Conservation (phyloP, 441 rosid genomes). For the Euphorbia celastroides region DNA sequence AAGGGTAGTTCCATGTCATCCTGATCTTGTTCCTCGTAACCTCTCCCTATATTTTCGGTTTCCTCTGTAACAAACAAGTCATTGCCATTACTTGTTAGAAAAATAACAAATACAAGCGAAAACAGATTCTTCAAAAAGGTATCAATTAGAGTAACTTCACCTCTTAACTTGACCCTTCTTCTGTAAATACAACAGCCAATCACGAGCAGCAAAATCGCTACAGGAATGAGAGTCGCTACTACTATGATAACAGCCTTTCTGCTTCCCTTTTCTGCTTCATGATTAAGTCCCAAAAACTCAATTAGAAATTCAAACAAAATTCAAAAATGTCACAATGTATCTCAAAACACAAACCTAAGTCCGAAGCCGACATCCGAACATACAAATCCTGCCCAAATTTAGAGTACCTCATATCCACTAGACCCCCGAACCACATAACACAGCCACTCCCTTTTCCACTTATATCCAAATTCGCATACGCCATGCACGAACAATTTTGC, state of each 20-base stretch:
- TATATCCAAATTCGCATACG: constrained; percentile 13
- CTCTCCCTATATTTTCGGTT: neutral
- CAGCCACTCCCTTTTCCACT: constrained; percentile 25
- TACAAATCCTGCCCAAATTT: constrained; percentile 6
- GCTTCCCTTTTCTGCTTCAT: neutral
- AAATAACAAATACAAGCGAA: neutral
- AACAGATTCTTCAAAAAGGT: neutral
- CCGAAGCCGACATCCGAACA: constrained; percentile 2
- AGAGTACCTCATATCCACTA: constrained; percentile 24
- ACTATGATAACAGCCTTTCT: neutral
- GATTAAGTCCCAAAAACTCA: neutral
- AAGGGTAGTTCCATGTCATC: neutral
- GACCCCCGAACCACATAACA: constrained; percentile 15
- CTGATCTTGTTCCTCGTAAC: neutral
- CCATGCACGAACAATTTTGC: constrained; percentile 14
- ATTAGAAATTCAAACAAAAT: neutral
- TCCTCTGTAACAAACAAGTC: neutral
- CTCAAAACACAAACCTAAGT: neutral
- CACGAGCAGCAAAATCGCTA: neutral
- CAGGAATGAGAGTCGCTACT: neutral
- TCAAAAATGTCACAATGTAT: neutral
- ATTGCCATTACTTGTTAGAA: neutral
- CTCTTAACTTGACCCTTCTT: neutral
- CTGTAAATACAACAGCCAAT: neutral
- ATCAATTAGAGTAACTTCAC: neutral